phyloP scores from a whole-genome alignment of 495 filamentous ascomycete genomes.

The Neurospora sp. region DNA sequence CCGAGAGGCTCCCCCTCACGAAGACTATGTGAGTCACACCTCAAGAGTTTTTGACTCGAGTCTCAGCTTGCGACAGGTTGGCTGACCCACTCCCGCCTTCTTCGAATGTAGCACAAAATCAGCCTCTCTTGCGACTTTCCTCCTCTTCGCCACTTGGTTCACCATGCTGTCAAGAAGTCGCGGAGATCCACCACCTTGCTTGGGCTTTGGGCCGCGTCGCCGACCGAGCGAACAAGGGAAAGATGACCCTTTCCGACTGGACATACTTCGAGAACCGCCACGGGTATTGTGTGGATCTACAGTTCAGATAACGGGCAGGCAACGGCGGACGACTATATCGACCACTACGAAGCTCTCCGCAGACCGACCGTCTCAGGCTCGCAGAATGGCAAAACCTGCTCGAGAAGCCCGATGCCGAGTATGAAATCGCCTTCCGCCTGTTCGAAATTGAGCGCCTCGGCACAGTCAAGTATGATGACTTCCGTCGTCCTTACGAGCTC shows the following conservation, averaged over 20 bases:
- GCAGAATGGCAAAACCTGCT: conserved; percentile 41
- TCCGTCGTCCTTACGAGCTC: conserved; percentile 66
- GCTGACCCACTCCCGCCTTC: conserved; percentile 9
- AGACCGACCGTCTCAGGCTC: too few species aligned
- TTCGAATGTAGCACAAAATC: conserved; percentile 72
- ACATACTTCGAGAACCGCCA: conserved; percentile 86
- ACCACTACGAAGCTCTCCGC: too few species aligned
- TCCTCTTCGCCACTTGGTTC: too few species aligned
- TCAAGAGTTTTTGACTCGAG: background rate
- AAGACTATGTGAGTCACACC: conserved; percentile 73
- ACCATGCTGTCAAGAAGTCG: too few species aligned
- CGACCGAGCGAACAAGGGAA: conserved; percentile 48
- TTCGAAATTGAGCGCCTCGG: too few species aligned
- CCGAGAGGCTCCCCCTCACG: conserved; percentile 54
- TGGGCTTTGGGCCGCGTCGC: too few species aligned
- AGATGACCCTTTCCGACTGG: conserved; percentile 76
- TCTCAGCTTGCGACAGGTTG: conserved; percentile 10
- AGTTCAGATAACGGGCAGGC: too few species aligned
- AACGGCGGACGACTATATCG: too few species aligned
- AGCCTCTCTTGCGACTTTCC: too few species aligned
- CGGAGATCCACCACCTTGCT: too few species aligned
- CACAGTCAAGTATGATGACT: conserved; percentile 74
- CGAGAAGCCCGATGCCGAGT: conserved; percentile 89
- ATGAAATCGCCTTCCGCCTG: conserved; percentile 94
- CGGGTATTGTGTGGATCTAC: too few species aligned